Percentiles rank a stretch among this genome's conserved stretches.
These are phyloP conservation scores for Dendrocalamus latiflorus DNA, from an alignment of 202 grass and related monocot species.

Conservation along the genomic window DNA sequence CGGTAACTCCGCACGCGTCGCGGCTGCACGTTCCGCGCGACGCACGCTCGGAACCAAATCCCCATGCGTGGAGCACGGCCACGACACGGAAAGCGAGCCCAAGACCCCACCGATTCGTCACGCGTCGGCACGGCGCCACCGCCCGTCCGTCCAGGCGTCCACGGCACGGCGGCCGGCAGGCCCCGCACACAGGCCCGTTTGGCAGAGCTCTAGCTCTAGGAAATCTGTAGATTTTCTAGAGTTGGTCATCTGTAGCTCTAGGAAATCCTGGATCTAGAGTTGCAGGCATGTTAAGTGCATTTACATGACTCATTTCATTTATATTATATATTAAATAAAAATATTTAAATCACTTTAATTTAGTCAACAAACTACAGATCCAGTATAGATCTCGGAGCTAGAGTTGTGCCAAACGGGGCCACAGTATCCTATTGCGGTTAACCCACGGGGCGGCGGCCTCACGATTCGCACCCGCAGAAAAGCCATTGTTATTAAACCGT, in stretches of 20 bases:
- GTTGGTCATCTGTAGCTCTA: no score
- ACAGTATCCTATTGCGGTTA: background rate
- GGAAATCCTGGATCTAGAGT: no score
- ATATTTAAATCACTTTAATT: no score
- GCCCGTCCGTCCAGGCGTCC: background rate
- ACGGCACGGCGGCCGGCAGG: background rate
- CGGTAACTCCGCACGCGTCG: background rate
- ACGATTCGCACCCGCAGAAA: background rate
- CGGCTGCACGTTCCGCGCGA: background rate
- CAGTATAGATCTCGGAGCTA: no score
- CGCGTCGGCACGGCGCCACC: background rate
- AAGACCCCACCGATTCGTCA: background rate
- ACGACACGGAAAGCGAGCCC: background rate
- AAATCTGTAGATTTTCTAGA: no score
- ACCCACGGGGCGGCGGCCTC: background rate
- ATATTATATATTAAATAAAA: no score
- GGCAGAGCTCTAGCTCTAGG: no score
- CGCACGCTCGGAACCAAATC: background rate
- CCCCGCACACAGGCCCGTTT: conserved; percentile 5
- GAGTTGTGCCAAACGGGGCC: no score
- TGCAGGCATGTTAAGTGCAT: no score
- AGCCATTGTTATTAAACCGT: conserved; percentile 10
- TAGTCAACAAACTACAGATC: no score
- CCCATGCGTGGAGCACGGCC: background rate
- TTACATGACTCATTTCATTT: no score